Evolutionary conservation across 148 eudicot species (phyloP).

Genomic region (Vaccinium corymbosum): DNA sequence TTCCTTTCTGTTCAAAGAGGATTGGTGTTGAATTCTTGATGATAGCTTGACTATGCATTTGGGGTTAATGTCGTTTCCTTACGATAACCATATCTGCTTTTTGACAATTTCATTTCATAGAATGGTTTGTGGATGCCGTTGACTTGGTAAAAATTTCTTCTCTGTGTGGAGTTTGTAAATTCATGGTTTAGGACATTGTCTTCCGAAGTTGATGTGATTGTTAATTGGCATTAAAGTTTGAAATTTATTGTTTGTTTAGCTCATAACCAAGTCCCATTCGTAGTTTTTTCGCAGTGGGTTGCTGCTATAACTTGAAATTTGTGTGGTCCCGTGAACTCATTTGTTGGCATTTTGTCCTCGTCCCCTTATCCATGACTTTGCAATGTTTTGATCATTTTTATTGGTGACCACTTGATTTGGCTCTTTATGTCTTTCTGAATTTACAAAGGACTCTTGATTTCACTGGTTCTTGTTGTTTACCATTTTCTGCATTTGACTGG

Average conservation of each 20-base stretch:
- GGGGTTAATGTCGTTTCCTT: neutral
- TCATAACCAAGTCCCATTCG: slow-evolving; percentile 11
- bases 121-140: neutral
- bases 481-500: slow-evolving; percentile 8
- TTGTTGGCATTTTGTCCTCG: slow-evolving; percentile 21
- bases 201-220: neutral
- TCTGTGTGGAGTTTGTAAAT: neutral
- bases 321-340: slow-evolving; percentile 18
- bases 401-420: slow-evolving; percentile 14
- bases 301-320: slow-evolving; percentile 8
- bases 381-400: neutral
- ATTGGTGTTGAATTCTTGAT: neutral
- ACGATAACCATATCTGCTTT: neutral
- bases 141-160: neutral
- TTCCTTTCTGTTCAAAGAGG: neutral
- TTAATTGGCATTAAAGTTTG: slow-evolving; percentile 19
- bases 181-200: neutral
- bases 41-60: neutral
- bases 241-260: slow-evolving; percentile 17
- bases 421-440: neutral
- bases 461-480: slow-evolving; percentile 9
- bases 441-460: slow-evolving; percentile 13
- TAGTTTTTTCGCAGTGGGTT: slow-evolving; percentile 14
- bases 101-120: neutral
- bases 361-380: slow-evolving; percentile 7